Conservation (phyloP, 495 filamentous ascomycete genomes). For the Tuber umbilicatum region DNA sequence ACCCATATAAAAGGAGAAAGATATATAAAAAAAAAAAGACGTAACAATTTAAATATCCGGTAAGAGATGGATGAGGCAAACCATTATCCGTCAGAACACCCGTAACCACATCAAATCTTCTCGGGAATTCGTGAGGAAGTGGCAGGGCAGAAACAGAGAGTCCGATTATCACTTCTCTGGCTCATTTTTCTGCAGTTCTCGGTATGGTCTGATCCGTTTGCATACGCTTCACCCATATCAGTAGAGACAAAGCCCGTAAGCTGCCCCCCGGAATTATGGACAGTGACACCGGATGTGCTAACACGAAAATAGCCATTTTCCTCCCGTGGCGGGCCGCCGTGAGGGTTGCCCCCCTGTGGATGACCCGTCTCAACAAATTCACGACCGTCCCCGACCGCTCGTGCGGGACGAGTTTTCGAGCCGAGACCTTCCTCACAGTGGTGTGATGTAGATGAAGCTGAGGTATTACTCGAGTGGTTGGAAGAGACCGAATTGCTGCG, state of each 20-base stretch:
- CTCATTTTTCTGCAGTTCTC: slow-evolving; percentile 8
- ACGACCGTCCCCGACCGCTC: background rate
- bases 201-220: slow-evolving; percentile 23
- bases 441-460: slow-evolving; percentile 4
- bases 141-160: slow-evolving; percentile 24
- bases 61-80: background rate
- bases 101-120: background rate
- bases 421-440: background rate
- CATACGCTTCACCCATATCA: slow-evolving; percentile 11
- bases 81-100: background rate
- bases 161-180: slow-evolving; percentile 21
- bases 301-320: slow-evolving; percentile 18
- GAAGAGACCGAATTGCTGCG: slow-evolving; percentile 17
- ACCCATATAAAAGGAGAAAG: background rate
- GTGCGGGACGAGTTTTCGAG: slow-evolving; percentile 10
- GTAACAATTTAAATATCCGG: background rate
- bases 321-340: slow-evolving; percentile 22
- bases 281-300: background rate
- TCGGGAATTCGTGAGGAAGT: background rate
- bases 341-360: slow-evolving; percentile 33
- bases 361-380: slow-evolving; percentile 30
- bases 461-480: slow-evolving; percentile 3
- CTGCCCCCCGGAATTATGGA: slow-evolving; percentile 33
- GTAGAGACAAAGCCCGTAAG: slow-evolving; percentile 4
- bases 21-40: background rate